Evolutionary conservation across 305 asterid species (phyloP).

Genomic region (Vinca major): DNA sequence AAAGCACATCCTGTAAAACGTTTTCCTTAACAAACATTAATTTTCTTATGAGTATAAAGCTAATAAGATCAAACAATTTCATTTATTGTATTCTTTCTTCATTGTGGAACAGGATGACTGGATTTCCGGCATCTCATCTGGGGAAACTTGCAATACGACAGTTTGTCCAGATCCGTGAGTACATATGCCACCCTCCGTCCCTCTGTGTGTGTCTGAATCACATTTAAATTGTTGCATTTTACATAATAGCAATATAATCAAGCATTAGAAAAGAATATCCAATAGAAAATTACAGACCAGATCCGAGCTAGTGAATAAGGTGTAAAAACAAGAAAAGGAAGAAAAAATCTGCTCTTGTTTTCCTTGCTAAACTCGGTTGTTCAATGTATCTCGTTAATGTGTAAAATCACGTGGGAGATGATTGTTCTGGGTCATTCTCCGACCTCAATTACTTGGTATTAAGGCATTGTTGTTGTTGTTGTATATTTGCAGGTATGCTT

Average conservation of each 20-base stretch:
- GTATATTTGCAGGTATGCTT: conserved; percentile 70
- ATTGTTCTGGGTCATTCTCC: not conserved
- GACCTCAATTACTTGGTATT: too few relatives aligned
- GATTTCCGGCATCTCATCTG: conserved; percentile 29
- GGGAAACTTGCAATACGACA: conserved; percentile 44
- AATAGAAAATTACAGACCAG: too few relatives aligned
- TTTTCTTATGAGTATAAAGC: not conserved
- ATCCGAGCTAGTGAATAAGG: too few relatives aligned
- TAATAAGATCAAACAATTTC: not conserved
- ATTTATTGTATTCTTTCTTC: not conserved
- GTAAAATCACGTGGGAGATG: too few relatives aligned
- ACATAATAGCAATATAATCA: too few relatives aligned
- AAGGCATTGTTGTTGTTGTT: too few relatives aligned
- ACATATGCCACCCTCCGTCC: not conserved
- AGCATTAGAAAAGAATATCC: too few relatives aligned
- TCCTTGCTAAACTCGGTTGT: not conserved
- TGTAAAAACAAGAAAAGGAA: too few relatives aligned
- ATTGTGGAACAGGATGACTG: conserved; percentile 33
- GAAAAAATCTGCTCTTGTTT: too few relatives aligned
- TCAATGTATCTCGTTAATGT: too few relatives aligned
- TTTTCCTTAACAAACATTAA: not conserved
- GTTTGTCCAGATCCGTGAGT: conserved; percentile 88
- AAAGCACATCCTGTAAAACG: not conserved
- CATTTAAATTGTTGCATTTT: too few relatives aligned
- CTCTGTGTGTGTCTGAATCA: not conserved